Evolutionary conservation across 148 eudicot species (phyloP).

Genomic region (Vaccinium macrocarpon): DNA sequence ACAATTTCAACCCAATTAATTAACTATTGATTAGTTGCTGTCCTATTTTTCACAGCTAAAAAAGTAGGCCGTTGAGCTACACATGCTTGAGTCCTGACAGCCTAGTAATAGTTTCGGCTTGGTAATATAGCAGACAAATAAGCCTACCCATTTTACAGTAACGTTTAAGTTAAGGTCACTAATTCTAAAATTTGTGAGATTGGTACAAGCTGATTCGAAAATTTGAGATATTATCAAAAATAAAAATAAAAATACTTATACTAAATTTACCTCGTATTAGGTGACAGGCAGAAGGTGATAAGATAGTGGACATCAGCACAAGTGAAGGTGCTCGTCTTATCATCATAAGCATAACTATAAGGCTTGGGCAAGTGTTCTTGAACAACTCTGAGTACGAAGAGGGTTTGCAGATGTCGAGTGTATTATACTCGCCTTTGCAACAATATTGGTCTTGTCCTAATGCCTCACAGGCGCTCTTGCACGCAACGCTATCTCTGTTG

Average conservation of each 20-base stretch:
- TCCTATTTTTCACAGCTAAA: background rate
- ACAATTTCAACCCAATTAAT: background rate
- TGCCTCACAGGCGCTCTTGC: conserved; percentile 61
- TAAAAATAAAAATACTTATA: too few species aligned
- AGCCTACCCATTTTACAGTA: too few species aligned
- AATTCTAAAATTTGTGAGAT: too few species aligned
- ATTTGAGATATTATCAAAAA: too few species aligned
- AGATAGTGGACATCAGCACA: conserved; percentile 61
- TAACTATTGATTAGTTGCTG: background rate
- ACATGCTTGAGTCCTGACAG: background rate
- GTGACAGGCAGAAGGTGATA: conserved; percentile 71
- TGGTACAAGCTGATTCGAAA: too few species aligned
- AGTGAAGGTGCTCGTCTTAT: conserved; percentile 70
- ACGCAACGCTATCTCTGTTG: conserved; percentile 30
- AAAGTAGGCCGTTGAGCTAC: background rate
- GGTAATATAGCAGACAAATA: too few species aligned
- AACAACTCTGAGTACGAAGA: conserved; percentile 59
- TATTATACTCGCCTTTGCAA: conserved; percentile 53
- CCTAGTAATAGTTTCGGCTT: background rate
- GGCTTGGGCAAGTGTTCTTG: conserved; percentile 71
- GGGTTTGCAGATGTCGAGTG: conserved; percentile 69
- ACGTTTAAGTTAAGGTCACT: too few species aligned
- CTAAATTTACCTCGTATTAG: conserved; percentile 56
- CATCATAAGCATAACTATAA: conserved; percentile 87
- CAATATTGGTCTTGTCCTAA: conserved; percentile 46